Percentiles rank a stretch among this genome's conserved stretches.
Evolutionary conservation across 176 grass and related monocot species (phyloP).

Genomic region (Rhipidocladum racemiflorum): DNA sequence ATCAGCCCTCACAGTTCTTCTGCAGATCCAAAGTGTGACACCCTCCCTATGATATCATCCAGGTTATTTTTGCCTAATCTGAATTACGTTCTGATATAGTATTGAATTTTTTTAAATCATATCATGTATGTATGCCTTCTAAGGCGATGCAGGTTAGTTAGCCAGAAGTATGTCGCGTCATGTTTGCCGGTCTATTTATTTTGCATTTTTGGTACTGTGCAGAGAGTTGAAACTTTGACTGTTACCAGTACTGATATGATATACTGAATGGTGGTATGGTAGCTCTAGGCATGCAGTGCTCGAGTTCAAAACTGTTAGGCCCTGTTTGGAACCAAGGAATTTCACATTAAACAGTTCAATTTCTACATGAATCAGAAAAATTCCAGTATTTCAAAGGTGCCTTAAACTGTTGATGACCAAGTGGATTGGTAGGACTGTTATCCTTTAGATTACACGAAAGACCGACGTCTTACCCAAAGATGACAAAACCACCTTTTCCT

Average conservation of each 20-base stretch:
- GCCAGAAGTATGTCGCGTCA: not conserved
- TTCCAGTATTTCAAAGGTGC: no score
- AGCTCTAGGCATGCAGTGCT: not conserved
- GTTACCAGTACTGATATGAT: not conserved
- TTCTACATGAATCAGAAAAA: no score
- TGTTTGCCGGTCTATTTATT: not conserved
- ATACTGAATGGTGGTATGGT: not conserved
- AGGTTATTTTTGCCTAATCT: not conserved
- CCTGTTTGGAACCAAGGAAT: no score
- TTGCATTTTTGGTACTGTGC: not conserved
- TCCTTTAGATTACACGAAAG: no score
- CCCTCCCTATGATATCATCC: not conserved
- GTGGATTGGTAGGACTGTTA: not conserved
- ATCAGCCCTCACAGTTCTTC: constrained; percentile 28
- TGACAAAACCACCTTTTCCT: not conserved
- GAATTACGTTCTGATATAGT: constrained; percentile 1
- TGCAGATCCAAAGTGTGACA: constrained; percentile 35
- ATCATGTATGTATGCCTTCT: not conserved
- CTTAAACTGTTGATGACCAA: not conserved
- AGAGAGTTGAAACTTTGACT: not conserved
- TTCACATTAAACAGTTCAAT: no score
- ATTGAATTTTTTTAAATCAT: not conserved
- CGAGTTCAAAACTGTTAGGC: not conserved
- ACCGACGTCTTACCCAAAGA: not conserved
- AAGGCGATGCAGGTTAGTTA: not conserved